Conservation (phyloP, 148 eudicot genomes). For the Rhododendron vialii region DNA sequence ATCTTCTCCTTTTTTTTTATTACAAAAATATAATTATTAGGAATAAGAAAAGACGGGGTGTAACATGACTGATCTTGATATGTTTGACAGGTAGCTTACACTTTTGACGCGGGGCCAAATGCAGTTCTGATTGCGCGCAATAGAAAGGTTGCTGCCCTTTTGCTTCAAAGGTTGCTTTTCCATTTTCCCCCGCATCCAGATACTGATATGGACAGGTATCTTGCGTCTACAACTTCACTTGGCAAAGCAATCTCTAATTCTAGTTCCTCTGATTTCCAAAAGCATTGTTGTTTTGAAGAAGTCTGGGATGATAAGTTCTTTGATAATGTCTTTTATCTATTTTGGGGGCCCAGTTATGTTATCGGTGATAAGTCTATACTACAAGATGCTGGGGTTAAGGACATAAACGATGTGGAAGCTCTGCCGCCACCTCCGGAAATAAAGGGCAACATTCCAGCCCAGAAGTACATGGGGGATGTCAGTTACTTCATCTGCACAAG, state of each 20-base stretch:
- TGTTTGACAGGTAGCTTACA: conserved; percentile 76
- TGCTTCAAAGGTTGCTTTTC: conserved; percentile 76
- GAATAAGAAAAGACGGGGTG: too few species aligned
- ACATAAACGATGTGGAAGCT: conserved; percentile 60
- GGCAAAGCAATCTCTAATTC: neutral
- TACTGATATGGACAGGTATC: conserved; percentile 71
- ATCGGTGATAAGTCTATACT: conserved; percentile 79
- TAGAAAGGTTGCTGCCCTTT: conserved; percentile 63
- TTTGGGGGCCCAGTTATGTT: conserved; percentile 47
- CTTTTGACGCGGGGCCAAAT: conserved; percentile 78
- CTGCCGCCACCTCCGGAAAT: conserved; percentile 62
- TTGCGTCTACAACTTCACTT: neutral
- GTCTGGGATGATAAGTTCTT: neutral
- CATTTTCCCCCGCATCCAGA: conserved; percentile 68
- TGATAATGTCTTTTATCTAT: neutral
- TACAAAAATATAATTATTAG: too few species aligned
- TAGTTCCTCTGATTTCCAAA: neutral
- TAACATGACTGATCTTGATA: neutral
- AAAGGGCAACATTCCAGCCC: conserved; percentile 38
- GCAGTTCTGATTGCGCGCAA: conserved; percentile 58
- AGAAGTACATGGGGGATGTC: conserved; percentile 64
- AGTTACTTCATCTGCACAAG: conserved; percentile 88
- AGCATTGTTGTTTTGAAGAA: neutral
- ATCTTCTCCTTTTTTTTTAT: too few species aligned
- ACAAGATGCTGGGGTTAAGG: conserved; percentile 68